phyloP scores from a whole-genome alignment of 75 land plant species.

The Picea sitchensis region DNA sequence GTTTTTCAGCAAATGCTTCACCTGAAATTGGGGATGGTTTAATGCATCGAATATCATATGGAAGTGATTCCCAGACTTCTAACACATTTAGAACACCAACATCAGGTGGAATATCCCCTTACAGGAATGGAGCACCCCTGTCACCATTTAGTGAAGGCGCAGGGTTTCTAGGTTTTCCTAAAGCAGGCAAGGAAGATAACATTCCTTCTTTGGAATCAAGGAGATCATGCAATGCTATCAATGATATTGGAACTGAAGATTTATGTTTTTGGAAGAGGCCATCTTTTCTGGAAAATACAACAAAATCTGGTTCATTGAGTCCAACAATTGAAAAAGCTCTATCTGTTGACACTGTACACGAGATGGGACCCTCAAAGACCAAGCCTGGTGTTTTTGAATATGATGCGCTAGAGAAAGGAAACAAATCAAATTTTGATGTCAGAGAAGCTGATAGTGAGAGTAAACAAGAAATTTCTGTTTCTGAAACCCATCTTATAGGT shows the following conservation, averaged over 20 bases:
- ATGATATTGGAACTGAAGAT: constrained; percentile 9
- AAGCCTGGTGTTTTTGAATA: constrained; percentile 1
- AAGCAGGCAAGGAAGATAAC: constrained; percentile 9
- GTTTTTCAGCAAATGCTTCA: constrained; percentile 9
- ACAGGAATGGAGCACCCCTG: constrained; percentile 21
- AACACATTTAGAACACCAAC: constrained; percentile 13
- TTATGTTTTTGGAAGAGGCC: constrained; percentile 7
- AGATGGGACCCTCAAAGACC: constrained; percentile 1
- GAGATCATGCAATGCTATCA: constrained; percentile 8
- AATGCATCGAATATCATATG: constrained; percentile 8
- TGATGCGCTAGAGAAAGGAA: constrained; percentile 6
- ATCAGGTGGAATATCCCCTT: constrained; percentile 34
- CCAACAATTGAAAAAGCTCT: constrained; percentile 36
- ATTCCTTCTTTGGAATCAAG: neutral
- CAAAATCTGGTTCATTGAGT: constrained; percentile 12
- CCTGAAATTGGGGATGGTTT: constrained; percentile 3
- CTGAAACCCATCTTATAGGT: neutral
- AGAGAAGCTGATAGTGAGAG: neutral
- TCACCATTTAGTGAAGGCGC: constrained; percentile 33
- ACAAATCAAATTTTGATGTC: neutral
- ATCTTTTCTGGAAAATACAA: neutral
- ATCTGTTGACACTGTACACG: constrained; percentile 28
- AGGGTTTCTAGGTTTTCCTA: constrained; percentile 45
- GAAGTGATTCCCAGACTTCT: constrained; percentile 12
- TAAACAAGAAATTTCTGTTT: neutral